phyloP scores from a whole-genome alignment of 2,329 filamentous ascomycete genomes.

The Fusarium metavorans region DNA sequence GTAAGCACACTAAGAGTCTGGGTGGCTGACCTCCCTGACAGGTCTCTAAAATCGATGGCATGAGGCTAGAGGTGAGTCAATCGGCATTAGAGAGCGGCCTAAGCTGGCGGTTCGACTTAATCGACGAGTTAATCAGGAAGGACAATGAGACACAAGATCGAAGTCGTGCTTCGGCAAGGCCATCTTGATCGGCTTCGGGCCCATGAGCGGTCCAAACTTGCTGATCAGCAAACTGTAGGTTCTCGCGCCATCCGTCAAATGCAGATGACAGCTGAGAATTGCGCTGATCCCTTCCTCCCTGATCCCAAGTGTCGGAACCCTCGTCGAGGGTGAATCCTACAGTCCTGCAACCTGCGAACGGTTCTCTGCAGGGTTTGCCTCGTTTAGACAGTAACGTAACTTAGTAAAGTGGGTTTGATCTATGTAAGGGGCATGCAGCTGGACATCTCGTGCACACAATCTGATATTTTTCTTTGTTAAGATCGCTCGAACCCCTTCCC shows the following conservation, averaged over 20 bases:
- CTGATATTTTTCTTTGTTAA: neutral
- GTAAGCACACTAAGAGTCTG: neutral
- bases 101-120: neutral
- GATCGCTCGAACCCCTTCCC: neutral
- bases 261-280: neutral
- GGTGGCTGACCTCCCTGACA: neutral
- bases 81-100: neutral
- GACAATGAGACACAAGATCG: neutral
- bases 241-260: neutral
- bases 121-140: neutral
- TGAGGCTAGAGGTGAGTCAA: neutral
- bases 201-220: neutral
- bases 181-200: neutral
- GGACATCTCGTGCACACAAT: neutral
- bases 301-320: neutral
- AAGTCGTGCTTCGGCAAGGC: neutral
- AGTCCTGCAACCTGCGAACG: neutral
- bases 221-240: neutral
- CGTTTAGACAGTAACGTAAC: neutral
- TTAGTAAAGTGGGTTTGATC: neutral
- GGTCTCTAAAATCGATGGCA: neutral
- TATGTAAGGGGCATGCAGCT: neutral
- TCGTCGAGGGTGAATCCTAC: neutral
- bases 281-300: neutral
- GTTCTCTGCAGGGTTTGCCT: neutral